phyloP scores from a whole-genome alignment of 805 yeast genomes.

The Blastobotrys mokoenaii region DNA sequence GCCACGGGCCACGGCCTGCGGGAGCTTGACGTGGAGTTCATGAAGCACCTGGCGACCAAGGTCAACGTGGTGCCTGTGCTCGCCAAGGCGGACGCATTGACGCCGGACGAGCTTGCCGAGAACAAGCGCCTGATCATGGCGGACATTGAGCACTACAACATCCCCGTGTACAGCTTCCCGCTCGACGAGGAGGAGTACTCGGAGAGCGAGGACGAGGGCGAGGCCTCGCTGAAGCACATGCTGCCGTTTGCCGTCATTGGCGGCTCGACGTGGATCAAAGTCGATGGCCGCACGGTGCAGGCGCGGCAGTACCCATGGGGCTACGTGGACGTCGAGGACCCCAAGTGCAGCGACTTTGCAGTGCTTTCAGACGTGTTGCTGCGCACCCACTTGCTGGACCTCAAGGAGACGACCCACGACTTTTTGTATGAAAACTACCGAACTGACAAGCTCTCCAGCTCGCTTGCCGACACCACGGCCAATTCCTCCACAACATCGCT shows the following conservation, averaged over 20 bases:
- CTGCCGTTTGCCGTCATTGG: slow-evolving; percentile 61
- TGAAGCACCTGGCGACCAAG: slow-evolving; percentile 68
- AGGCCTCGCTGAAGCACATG: slow-evolving; percentile 33
- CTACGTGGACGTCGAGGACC: slow-evolving; percentile 50
- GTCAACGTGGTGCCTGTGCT: slow-evolving; percentile 86
- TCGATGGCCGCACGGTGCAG: slow-evolving; percentile 34
- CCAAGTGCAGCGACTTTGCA: slow-evolving; percentile 72
- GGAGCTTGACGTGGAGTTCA: slow-evolving; percentile 68
- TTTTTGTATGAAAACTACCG: slow-evolving; percentile 81
- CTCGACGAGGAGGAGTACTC: slow-evolving; percentile 45
- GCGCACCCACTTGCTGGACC: slow-evolving; percentile 77
- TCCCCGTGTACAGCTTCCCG: slow-evolving; percentile 72
- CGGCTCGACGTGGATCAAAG: slow-evolving; percentile 43
- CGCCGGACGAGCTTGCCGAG: slow-evolving; percentile 64
- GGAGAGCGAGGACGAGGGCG: slow-evolving; percentile 10
- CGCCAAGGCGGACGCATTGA: slow-evolving; percentile 78
- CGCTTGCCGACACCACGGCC: slow-evolving; percentile 24
- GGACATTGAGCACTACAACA: slow-evolving; percentile 61
- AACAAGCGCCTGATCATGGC: slow-evolving; percentile 69
- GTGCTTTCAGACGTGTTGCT: slow-evolving; percentile 70
- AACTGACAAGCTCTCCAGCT: slow-evolving; percentile 73
- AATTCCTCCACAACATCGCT: slow-evolving; percentile 1
- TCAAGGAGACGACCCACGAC: slow-evolving; percentile 84
- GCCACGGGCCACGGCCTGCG: slow-evolving; percentile 47
- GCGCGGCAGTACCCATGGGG: slow-evolving; percentile 59